phyloP scores from a whole-genome alignment of 1,284 basidiomycete genomes.

The Abortiporus biennis region DNA sequence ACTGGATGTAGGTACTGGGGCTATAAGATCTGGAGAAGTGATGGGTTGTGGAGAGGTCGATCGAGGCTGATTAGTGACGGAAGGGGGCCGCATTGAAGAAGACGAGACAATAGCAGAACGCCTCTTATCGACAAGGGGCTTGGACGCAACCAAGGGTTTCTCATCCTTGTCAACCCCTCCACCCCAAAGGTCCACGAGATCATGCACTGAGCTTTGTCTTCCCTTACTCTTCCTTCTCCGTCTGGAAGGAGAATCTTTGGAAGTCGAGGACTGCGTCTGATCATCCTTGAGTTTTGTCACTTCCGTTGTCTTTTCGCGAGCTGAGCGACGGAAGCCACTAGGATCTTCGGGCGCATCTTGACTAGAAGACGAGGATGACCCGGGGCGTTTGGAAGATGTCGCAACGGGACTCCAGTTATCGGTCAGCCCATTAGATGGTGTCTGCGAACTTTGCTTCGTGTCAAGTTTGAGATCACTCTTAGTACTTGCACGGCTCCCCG shows the following conservation, averaged over 20 bases:
- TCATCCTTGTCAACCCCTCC: constrained; percentile 34
- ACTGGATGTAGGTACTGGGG: constrained; percentile 9
- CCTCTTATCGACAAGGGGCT: constrained; percentile 18
- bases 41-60: constrained; percentile 9
- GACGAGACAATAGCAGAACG: constrained; percentile 15
- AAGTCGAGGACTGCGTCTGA: neutral
- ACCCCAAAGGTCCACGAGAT: constrained; percentile 71
- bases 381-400: constrained; percentile 11
- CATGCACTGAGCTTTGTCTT: constrained; percentile 73
- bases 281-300: constrained; percentile 4
- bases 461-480: constrained; percentile 16
- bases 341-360: constrained; percentile 32
- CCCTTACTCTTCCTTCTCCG: constrained; percentile 31
- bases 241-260: neutral
- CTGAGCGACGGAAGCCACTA: constrained; percentile 19
- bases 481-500: constrained; percentile 14
- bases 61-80: constrained; percentile 18
- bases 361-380: constrained; percentile 22
- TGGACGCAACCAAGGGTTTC: constrained; percentile 4
- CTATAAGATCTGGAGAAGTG: constrained; percentile 13
- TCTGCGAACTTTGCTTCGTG: constrained; percentile 12
- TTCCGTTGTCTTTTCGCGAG: constrained; percentile 7
- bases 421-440: constrained; percentile 23
- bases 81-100: constrained; percentile 17
- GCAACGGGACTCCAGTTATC: constrained; percentile 29